Base-by-base conservation (phyloP, 2,329 filamentous ascomycete genomes). In the Parascedosporium putredinis region DNA sequence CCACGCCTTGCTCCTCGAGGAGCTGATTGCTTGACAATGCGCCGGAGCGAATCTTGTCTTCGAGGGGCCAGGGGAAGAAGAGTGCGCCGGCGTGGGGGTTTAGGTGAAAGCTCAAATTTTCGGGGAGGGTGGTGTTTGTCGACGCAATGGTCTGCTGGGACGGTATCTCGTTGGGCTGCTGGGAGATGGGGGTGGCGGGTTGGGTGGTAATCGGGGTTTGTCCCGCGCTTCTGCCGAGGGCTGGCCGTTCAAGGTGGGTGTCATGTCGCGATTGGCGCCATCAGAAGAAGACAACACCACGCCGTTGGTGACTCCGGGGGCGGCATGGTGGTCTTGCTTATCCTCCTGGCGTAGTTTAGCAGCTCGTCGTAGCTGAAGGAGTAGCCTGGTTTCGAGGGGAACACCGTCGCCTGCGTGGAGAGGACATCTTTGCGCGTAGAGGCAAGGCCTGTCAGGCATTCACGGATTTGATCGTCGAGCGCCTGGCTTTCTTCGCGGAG, bases 21-120 rank as follows among this genome's bases (percentile, higher is more conserved):
- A 72, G 66, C 58, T 88, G 81, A 42, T 79, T 75, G 7, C 72
- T 69, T 0, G 81, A 83, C 38, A 94, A 70, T 2, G 81, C 81
- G 31, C 88, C 86, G 14, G 70, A 68, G 27, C 79, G 76, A 54
- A 93, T 86, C 52, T 80, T 76, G 27, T 83, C 78, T 54, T 87
- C 81, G 24, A 71, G 72, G 1, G 87, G 87, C 87, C 87, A 94
- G 1, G 88, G 87, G 44, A 81, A 74, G 67, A 89, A 94, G n/a
- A 70, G 60, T 33, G 75, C 69, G 8, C 75, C 73, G 7, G 73
- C 72, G 16, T 74, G 64, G 0, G 79, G 76, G 58, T 84, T 81
- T 43, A 79, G 61, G 55, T 71, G 73, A 49, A 68, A 67, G 47
- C 64, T 67, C 52, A 77, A 66, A 48, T 68, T 64, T 27, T 72